Percentiles rank a stretch among this genome's conserved stretches.
Evolutionary conservation across 2,329 filamentous ascomycete genomes (phyloP).

Genomic region (Penicillium thymicola): DNA sequence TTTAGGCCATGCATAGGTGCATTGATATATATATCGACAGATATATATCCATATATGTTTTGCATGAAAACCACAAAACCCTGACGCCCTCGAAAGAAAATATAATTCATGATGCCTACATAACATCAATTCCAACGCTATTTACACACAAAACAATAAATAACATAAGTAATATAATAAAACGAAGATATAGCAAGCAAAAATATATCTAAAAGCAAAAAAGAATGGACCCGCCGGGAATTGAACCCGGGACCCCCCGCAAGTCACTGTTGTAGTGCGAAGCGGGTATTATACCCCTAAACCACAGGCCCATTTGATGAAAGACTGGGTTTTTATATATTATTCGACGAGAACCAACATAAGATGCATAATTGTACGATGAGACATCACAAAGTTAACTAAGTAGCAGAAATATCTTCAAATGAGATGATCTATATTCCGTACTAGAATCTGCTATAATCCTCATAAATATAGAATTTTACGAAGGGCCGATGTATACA

Average conservation of each 20-base stretch:
- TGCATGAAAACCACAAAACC: too few species aligned
- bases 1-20: neutral
- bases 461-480: too few species aligned
- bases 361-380: neutral
- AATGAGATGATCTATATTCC: neutral
- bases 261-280: constrained; percentile 6
- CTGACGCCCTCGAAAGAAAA: too few species aligned
- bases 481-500: too few species aligned
- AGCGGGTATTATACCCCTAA: constrained; percentile 15
- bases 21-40: too few species aligned
- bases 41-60: neutral
- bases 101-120: too few species aligned
- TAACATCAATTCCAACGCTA: too few species aligned
- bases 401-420: neutral
- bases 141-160: too few species aligned
- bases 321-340: neutral
- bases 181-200: neutral
- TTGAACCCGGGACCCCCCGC: constrained; percentile 18
- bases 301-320: constrained; percentile 11
- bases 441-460: neutral
- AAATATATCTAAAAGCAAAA: neutral
- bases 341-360: neutral
- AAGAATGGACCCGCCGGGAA: constrained; percentile 14
- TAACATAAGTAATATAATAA: too few species aligned
- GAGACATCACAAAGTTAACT: neutral